phyloP scores from a whole-genome alignment of 1,139 yeast genomes.

The Meyerozyma smithsonii region DNA sequence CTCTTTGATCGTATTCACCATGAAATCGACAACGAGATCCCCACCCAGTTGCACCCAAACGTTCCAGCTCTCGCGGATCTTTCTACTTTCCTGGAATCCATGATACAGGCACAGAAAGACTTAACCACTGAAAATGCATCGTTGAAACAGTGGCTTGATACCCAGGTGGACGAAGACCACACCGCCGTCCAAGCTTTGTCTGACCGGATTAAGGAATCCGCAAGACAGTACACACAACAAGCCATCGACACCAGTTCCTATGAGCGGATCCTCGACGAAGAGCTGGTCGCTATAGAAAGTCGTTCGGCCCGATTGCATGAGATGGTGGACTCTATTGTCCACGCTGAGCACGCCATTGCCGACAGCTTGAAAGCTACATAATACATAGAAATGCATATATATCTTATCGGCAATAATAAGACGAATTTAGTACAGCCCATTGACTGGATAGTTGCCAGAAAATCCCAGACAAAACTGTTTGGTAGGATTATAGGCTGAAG shows the following conservation, averaged over 20 bases:
- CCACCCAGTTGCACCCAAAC: background rate
- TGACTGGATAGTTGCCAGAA: no score
- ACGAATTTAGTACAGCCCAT: no score
- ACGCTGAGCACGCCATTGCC: slow-evolving; percentile 35
- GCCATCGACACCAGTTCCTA: slow-evolving; percentile 16
- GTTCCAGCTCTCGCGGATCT: background rate
- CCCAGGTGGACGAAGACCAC: slow-evolving; percentile 6
- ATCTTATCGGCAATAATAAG: no score
- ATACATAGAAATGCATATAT: no score
- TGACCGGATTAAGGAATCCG: slow-evolving; percentile 19
- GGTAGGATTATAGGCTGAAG: no score
- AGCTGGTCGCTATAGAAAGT: slow-evolving; percentile 22
- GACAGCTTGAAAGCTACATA: slow-evolving; percentile 8
- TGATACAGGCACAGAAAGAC: background rate
- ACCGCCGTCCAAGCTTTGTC: slow-evolving; percentile 22
- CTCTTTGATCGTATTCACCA: slow-evolving; percentile 19
- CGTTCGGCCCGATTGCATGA: slow-evolving; percentile 31
- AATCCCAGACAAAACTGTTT: no score
- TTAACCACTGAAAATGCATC: slow-evolving; percentile 8
- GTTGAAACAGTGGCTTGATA: slow-evolving; percentile 4
- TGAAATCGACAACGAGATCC: slow-evolving; percentile 26
- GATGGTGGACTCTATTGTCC: slow-evolving; percentile 32
- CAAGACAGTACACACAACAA: slow-evolving; percentile 14
- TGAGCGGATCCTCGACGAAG: slow-evolving; percentile 18
- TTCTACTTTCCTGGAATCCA: background rate